These are phyloP conservation scores for Zygnema circumcarinatum DNA, from an alignment of 139 green algal species.

Conservation along the genomic window DNA sequence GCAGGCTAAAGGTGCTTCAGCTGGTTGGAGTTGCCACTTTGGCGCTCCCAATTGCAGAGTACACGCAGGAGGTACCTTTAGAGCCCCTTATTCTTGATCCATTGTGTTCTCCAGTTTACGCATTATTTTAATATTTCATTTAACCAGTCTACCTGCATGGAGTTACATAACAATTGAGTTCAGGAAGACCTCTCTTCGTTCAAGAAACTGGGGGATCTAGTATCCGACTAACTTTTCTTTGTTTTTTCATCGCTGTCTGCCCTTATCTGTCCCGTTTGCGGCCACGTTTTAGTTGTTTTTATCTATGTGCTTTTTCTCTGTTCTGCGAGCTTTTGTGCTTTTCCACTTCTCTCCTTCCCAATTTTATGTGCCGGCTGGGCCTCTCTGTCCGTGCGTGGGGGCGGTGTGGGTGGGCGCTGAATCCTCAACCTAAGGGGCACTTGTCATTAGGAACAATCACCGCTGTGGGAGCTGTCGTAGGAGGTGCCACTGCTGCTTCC, in stretches of 20 bases:
- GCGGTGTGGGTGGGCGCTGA: neutral
- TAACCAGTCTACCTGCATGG: too few species aligned
- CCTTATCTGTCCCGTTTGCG: too few species aligned
- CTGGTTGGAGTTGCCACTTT: conserved; percentile 32
- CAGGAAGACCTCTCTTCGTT: too few species aligned
- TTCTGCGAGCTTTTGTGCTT: too few species aligned
- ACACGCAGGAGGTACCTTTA: conserved; percentile 26
- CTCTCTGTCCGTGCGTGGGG: too few species aligned
- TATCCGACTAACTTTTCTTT: too few species aligned
- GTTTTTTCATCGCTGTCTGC: neutral
- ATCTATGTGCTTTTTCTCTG: neutral
- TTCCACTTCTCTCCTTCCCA: neutral
- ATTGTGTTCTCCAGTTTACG: too few species aligned
- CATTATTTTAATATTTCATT: too few species aligned
- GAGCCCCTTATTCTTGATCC: too few species aligned
- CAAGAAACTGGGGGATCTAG: too few species aligned
- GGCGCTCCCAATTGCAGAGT: conserved; percentile 36
- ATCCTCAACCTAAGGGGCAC: conserved; percentile 5
- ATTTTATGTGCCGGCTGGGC: neutral
- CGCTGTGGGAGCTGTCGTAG: conserved; percentile 34
- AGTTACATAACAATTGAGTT: too few species aligned
- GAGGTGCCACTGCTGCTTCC: conserved; percentile 7
- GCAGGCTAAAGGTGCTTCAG: conserved; percentile 54
- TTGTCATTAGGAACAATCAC: conserved; percentile 5
- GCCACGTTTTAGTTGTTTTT: neutral